Evolutionary conservation across 106 monocot species (phyloP), one percentile per base, ranked within the genome.

Genomic region (Dendrobium officinale): DNA sequence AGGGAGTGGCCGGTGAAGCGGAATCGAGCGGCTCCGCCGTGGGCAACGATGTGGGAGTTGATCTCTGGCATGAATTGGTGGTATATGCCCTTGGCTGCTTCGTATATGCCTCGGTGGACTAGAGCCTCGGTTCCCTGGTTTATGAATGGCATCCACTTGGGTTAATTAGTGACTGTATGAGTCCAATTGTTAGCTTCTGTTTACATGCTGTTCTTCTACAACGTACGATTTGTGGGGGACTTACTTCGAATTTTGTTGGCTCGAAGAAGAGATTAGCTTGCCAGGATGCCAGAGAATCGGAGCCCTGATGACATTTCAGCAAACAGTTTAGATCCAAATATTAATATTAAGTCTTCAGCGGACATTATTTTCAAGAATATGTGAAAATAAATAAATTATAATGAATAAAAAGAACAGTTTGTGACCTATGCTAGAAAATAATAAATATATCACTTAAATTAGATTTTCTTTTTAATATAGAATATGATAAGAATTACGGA

Each of bases 101-200:
- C 97, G 73, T 98, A 98, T 77, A 98, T 98, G 20, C 97, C 97
- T n/a, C 97, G 84, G 81, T 98, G 94, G 0, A 94, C 97, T 66
- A 92, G 85, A 15, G 84, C 92, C 6, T 87, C 86, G 2, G 80
- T 89, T 68, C 74, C 96, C 95, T 93, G 56, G 18, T 15, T 55
- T 17, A 72, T 33, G 24, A 17, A 58, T 19, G 58, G 5, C 58
- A 58, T 58, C 58, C 2, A 20, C 58, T 58, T n/a, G 17, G 58
- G 58, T 64, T 64, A 64, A 9, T 24, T 64, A 8, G 1, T 20
- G 61, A 24, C 0, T 20, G 20, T 64, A n/a, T 11, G 10, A 7
- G 31, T 33, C 33, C 3, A n/a, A 31, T n/a, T 20, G 61, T 61
- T 20, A 3, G n/a, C 61, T 6, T 33, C 0, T 26, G 24, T 4